A percentile compares a stretch with the other conserved stretches of the same genome.
These are phyloP conservation scores for Sphagnurus paluster DNA, from an alignment of 1,284 basidiomycete genomes.

Conservation along the genomic window DNA sequence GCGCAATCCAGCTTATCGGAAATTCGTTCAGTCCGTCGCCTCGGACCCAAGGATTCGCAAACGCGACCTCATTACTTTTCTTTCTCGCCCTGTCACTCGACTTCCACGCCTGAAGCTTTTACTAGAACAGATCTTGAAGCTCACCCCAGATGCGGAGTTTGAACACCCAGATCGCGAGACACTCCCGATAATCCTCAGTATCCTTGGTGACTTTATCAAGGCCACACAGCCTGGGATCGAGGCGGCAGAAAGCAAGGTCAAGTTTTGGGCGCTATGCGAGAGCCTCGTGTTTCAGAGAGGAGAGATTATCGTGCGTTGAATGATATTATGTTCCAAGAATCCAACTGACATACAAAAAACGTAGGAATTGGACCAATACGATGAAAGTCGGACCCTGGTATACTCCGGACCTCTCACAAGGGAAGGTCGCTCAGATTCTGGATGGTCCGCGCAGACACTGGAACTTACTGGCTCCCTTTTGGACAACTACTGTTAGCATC, in stretches of 20 bases:
- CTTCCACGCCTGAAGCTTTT: slow-evolving; percentile 75
- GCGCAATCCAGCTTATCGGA: slow-evolving; percentile 62
- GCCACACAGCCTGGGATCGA: slow-evolving; percentile 83
- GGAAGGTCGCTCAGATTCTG: slow-evolving; percentile 54
- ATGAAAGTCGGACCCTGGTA: slow-evolving; percentile 69
- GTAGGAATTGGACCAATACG: slow-evolving; percentile 82
- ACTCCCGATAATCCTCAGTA: slow-evolving; percentile 62
- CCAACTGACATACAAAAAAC: neutral
- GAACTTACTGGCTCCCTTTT: slow-evolving; percentile 70
- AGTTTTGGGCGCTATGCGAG: slow-evolving; percentile 77
- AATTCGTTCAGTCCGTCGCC: slow-evolving; percentile 63
- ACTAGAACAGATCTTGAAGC: slow-evolving; percentile 67
- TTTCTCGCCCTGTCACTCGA: slow-evolving; percentile 81
- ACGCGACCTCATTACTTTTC: slow-evolving; percentile 78
- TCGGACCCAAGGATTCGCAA: slow-evolving; percentile 69
- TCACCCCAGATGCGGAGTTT: slow-evolving; percentile 62
- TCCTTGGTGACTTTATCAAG: slow-evolving; percentile 69
- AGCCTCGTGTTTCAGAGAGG: slow-evolving; percentile 70
- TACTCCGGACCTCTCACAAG: slow-evolving; percentile 61
- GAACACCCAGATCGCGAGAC: slow-evolving; percentile 70
- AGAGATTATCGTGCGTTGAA: slow-evolving; percentile 68
- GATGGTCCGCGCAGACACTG: slow-evolving; percentile 58
- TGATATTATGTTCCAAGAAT: neutral
- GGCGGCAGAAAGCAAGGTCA: slow-evolving; percentile 81
- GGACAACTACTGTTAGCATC: slow-evolving; percentile 76